Percentiles rank a stretch among this genome's conserved stretches.
These are phyloP conservation scores for Capronia epimyces DNA, from an alignment of 2,329 filamentous ascomycete species.

Conservation along the genomic window DNA sequence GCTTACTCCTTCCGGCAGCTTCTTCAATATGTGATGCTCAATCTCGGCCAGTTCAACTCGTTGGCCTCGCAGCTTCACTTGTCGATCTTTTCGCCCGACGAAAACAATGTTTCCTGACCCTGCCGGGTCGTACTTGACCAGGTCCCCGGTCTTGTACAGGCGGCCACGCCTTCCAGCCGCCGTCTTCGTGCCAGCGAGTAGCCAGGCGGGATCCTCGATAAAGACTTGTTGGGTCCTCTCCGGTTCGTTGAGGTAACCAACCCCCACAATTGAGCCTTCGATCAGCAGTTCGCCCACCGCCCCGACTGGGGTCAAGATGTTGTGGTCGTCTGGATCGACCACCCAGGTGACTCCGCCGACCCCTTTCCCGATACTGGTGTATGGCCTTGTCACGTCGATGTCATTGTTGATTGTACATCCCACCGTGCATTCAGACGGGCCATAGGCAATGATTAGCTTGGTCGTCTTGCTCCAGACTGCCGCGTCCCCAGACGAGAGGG, in stretches of 20 bases:
- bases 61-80: slow-evolving; percentile 41
- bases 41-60: slow-evolving; percentile 38
- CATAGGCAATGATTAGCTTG: slow-evolving; percentile 44
- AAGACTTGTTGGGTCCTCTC: slow-evolving; percentile 36
- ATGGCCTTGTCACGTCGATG: slow-evolving; percentile 31
- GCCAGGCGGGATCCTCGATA: slow-evolving; percentile 38
- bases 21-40: neutral
- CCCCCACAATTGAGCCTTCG: slow-evolving; percentile 45
- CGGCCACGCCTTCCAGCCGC: slow-evolving; percentile 32
- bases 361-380: slow-evolving; percentile 34
- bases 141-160: slow-evolving; percentile 40
- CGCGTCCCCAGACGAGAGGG: slow-evolving; percentile 20
- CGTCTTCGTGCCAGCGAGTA: slow-evolving; percentile 27
- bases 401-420: slow-evolving; percentile 39
- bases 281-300: slow-evolving; percentile 45
- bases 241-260: slow-evolving; percentile 43
- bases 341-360: slow-evolving; percentile 39
- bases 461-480: slow-evolving; percentile 32
- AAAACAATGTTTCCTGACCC: slow-evolving; percentile 37
- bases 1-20: neutral
- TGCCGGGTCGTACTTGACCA: slow-evolving; percentile 39
- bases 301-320: slow-evolving; percentile 42
- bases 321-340: slow-evolving; percentile 37
- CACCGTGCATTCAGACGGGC: slow-evolving; percentile 41
- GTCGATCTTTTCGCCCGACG: slow-evolving; percentile 38